Evolutionary conservation across 2,329 filamentous ascomycete species (phyloP), one percentile per base, ranked within the genome.

Genomic region (Fusarium hainanense): DNA sequence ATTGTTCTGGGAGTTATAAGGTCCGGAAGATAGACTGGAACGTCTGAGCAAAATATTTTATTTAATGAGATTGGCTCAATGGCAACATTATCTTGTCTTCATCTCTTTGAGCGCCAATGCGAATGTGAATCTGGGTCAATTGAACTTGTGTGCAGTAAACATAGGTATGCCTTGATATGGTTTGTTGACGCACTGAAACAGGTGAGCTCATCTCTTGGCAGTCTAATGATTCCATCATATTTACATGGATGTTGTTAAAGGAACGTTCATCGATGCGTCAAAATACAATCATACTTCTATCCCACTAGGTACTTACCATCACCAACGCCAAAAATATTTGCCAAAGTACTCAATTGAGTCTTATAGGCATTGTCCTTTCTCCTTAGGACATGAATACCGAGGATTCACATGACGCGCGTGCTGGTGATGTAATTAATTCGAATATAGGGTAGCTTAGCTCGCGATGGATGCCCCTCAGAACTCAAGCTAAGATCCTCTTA

Each of bases 381-480:
- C 10, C 3, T 18, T 10, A 37, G 10, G 10, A n/a, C 10, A 18
- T 37, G 6, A 37, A 37, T 7, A n/a, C 6, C 18, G 34, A n/a
- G 10, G 2, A 37, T 11, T n/a, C 10, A 4, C 18, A n/a, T 20
- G 32, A 32, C 18, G 13, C 4, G 20, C 11, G n/a, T 12, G 18
- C 1, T 9, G 42, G 9, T 42, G 7, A 30, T 55, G 27, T 18
- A 42, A 41, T 12, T 27, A 41, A 10, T 27, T 20, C 10, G 14
- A 21, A 48, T 63, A 20, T 46, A 73, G 71, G 70, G 71, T 73
- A 73, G 42, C 16, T 30, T 14, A 20, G 25, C 18, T 25, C 18
- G 7, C 7, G 34, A 37, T 37, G 34, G 23, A 14, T 43, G 25
- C 44, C 44, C 54, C 30, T 52, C 63, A 54, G n/a, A 11, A 3